Evolutionary conservation across 108 stramenopile species (phyloP).

Genomic region (Fragilariopsis cylindrus): DNA sequence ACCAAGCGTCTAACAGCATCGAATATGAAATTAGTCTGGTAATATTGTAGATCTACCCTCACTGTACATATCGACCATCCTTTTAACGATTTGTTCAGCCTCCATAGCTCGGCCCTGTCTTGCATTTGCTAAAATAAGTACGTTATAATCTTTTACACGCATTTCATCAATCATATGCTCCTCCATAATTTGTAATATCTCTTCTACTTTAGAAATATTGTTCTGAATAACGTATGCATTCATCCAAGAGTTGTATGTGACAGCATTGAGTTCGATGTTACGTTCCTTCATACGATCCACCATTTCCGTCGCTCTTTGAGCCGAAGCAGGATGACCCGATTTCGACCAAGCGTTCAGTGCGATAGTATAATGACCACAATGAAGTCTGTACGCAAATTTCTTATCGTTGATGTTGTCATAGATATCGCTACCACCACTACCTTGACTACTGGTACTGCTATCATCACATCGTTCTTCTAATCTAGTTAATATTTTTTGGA

Average conservation of each 20-base stretch:
- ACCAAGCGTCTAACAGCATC: constrained; percentile 57
- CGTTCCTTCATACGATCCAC: constrained; percentile 32
- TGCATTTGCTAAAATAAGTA: constrained; percentile 37
- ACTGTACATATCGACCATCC: constrained; percentile 31
- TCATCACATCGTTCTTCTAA: constrained; percentile 44
- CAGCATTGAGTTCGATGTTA: constrained; percentile 34
- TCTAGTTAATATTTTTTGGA: constrained; percentile 52
- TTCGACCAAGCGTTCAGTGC: constrained; percentile 72
- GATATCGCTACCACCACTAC: constrained; percentile 25
- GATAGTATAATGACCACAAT: constrained; percentile 55
- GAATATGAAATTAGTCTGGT: constrained; percentile 41
- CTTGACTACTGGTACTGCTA: no score
- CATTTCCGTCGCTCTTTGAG: constrained; percentile 53
- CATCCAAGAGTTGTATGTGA: constrained; percentile 51
- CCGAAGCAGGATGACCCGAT: constrained; percentile 55
- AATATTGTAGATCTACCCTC: background rate
- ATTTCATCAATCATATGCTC: constrained; percentile 7
- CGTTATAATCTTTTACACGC: constrained; percentile 34
- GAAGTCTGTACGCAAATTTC: background rate
- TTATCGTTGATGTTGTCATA: background rate
- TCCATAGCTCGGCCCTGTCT: constrained; percentile 28
- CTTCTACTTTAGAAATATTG: constrained; percentile 22
- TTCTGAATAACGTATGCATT: constrained; percentile 46
- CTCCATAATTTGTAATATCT: constrained; percentile 30
- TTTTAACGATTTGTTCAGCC: constrained; percentile 33